These are phyloP conservation scores for Colletotrichum sp. DNA, from an alignment of 2,329 filamentous ascomycete genomes.

Conservation along the genomic window DNA sequence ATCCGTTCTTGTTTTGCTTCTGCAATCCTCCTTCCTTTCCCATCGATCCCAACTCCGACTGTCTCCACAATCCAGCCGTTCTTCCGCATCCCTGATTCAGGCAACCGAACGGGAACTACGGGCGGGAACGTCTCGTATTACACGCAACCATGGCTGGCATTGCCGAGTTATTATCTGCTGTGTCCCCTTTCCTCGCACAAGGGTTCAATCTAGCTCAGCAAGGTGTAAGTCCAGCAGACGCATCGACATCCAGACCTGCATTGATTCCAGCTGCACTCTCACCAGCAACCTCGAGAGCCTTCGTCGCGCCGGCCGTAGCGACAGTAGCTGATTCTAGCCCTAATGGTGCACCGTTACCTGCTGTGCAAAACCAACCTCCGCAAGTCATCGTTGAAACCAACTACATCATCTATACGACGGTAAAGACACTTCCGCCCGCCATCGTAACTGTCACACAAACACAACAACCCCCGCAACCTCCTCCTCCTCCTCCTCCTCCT, in stretches of 20 bases:
- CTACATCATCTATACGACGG: background rate
- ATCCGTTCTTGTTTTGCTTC: background rate
- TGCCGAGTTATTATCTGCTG: background rate
- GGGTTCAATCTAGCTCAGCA: background rate
- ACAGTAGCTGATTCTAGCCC: background rate
- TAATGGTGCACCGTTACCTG: background rate
- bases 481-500: background rate
- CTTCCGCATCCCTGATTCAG: background rate
- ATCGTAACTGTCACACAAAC: conserved; percentile 5
- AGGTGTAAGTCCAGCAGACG: background rate
- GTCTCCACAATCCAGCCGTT: background rate
- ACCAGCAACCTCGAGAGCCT: background rate
- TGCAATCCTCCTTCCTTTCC: background rate
- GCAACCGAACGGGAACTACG: background rate
- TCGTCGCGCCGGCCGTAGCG: background rate
- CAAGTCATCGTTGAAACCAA: conserved; percentile 10
- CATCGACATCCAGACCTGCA: background rate
- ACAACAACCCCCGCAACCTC: background rate
- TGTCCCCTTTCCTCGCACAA: background rate
- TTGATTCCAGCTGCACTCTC: background rate
- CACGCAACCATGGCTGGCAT: background rate
- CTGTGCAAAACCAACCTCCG: background rate
- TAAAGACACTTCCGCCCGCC: background rate
- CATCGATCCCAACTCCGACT: background rate
- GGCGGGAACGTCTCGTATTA: background rate